Percentiles rank a stretch among this genome's conserved stretches.
phyloP scores from a whole-genome alignment of 345 rosid genomes.

The Linum lewisii region DNA sequence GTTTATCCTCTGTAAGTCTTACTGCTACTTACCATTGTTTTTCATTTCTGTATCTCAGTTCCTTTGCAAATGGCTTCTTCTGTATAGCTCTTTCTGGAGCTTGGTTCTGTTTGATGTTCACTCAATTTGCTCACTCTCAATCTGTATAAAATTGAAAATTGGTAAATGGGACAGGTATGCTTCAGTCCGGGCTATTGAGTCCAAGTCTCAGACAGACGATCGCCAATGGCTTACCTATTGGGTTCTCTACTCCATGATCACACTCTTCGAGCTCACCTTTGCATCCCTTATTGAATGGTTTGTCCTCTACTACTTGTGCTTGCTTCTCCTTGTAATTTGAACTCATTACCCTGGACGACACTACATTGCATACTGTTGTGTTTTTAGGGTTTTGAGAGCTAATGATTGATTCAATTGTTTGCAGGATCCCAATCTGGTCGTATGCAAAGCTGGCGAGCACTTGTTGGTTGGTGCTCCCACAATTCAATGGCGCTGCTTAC shows the following conservation, averaged over 20 bases:
- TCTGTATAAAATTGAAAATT: background rate
- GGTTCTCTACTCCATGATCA: constrained; percentile 81
- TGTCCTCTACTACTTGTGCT: constrained; percentile 1
- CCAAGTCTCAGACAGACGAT: constrained; percentile 72
- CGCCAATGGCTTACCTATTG: constrained; percentile 94
- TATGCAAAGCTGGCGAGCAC: constrained; percentile 68
- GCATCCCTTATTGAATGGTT: constrained; percentile 83
- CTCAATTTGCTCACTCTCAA: background rate
- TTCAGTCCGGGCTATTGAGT: constrained; percentile 77
- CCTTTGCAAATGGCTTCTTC: background rate
- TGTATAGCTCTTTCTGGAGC: background rate
- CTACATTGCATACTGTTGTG: too few relatives aligned
- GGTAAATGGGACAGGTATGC: constrained; percentile 46
- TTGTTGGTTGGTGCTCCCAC: constrained; percentile 91
- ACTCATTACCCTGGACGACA: too few relatives aligned
- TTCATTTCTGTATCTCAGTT: background rate
- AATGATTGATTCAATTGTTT: background rate
- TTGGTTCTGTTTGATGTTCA: background rate
- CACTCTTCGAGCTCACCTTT: constrained; percentile 90
- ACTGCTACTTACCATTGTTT: background rate
- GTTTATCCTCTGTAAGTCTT: constrained; percentile 84
- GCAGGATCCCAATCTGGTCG: constrained; percentile 90
- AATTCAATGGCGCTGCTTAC: constrained; percentile 93
- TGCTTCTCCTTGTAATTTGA: too few relatives aligned
- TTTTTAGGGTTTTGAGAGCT: too few relatives aligned